These are phyloP conservation scores for Ustilago crameri DNA, from an alignment of 1,284 basidiomycete species.

Conservation along the genomic window DNA sequence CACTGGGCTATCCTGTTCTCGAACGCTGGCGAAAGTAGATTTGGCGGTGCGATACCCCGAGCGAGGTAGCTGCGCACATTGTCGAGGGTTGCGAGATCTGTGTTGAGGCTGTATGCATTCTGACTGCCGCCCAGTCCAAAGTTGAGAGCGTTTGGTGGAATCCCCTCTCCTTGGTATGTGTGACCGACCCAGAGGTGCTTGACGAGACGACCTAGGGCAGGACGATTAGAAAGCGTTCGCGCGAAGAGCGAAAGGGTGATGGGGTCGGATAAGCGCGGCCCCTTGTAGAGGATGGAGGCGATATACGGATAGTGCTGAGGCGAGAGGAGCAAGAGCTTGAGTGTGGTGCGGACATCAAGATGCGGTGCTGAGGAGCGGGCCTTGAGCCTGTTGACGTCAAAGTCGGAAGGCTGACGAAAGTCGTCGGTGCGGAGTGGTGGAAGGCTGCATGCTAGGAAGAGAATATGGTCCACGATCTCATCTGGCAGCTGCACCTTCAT, in stretches of 20 bases:
- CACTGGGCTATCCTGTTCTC: conserved; percentile 46
- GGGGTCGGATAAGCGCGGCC: conserved; percentile 44
- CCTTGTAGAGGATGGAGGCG: conserved; percentile 51
- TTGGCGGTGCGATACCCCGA: conserved; percentile 32
- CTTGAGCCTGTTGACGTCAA: conserved; percentile 41
- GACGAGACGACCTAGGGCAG: conserved; percentile 48
- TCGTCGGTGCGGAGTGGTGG: conserved; percentile 33
- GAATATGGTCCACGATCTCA: conserved; percentile 54
- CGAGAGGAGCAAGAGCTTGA: conserved; percentile 48
- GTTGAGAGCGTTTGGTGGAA: conserved; percentile 40
- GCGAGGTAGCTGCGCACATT: conserved; percentile 38
- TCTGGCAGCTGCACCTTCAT: conserved; percentile 43
- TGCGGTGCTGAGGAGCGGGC: conserved; percentile 44
- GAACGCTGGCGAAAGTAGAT: conserved; percentile 47
- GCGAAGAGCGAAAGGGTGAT: conserved; percentile 52
- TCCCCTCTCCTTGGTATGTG: conserved; percentile 41
- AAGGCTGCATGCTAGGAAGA: conserved; percentile 47
- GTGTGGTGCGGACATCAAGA: conserved; percentile 45
- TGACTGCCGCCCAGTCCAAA: conserved; percentile 38
- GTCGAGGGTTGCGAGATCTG: conserved; percentile 37
- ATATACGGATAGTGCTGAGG: conserved; percentile 52
- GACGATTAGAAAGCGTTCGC: conserved; percentile 41
- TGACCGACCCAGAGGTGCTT: conserved; percentile 55
- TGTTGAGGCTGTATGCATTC: conserved; percentile 46
- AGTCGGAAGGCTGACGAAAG: conserved; percentile 37